Conservation (phyloP, 805 yeast species). For the Lachancea nothofagi region DNA sequence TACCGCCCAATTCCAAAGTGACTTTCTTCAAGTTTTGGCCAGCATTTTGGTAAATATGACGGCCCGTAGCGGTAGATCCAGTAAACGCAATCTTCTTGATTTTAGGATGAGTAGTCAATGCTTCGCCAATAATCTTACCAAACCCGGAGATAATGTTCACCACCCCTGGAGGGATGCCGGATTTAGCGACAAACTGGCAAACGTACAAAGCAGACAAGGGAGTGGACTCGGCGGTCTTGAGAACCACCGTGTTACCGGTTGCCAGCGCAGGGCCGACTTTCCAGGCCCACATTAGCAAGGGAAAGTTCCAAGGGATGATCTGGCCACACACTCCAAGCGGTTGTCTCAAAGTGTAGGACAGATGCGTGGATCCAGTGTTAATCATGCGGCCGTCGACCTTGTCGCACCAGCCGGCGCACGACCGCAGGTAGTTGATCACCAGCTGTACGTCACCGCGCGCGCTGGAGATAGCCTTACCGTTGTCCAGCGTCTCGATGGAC, state of each 20-base stretch:
- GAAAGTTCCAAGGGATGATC: constrained; percentile 97
- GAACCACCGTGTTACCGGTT: constrained; percentile 80
- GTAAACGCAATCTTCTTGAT: constrained; percentile 91
- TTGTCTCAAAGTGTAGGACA: constrained; percentile 77
- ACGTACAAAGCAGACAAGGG: constrained; percentile 82
- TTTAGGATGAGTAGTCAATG: constrained; percentile 69
- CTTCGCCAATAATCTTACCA: constrained; percentile 80
- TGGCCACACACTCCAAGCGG: constrained; percentile 95
- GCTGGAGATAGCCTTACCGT: constrained; percentile 74
- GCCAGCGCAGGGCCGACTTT: constrained; percentile 90
- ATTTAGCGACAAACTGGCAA: constrained; percentile 63
- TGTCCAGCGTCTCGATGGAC: constrained; percentile 77
- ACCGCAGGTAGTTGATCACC: constrained; percentile 64
- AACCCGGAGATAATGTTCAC: constrained; percentile 81
- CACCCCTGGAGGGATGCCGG: constrained; percentile 91
- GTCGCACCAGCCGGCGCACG: constrained; percentile 90
- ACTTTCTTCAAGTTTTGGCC: constrained; percentile 82
- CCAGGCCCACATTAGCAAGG: constrained; percentile 91
- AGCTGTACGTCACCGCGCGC: constrained; percentile 73
- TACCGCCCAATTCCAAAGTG: constrained; percentile 94
- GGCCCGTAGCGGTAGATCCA: constrained; percentile 91
- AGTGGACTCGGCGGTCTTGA: constrained; percentile 89
- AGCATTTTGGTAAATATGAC: constrained; percentile 71
- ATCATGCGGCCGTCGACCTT: constrained; percentile 72
- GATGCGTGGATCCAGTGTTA: constrained; percentile 68